A percentile compares a stretch with the other conserved stretches of the same genome.
Evolutionary conservation across 2,329 filamentous ascomycete species (phyloP).

Genomic region (Colletotrichum sp.): DNA sequence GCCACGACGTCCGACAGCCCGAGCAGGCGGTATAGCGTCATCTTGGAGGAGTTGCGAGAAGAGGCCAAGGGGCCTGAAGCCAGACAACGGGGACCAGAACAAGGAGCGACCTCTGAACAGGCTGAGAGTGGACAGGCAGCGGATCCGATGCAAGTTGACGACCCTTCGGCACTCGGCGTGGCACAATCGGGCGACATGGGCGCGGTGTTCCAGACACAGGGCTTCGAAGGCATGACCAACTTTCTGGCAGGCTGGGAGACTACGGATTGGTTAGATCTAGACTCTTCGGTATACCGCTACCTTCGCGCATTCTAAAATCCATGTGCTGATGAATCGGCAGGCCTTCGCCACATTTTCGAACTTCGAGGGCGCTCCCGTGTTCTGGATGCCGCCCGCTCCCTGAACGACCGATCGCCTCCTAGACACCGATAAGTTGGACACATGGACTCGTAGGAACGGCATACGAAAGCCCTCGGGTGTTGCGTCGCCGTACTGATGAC

Average conservation of each 20-base stretch:
- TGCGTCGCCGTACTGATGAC: not conserved
- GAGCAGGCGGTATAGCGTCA: slow-evolving; percentile 54
- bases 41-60: slow-evolving; percentile 54
- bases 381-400: slow-evolving; percentile 13
- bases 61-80: slow-evolving; percentile 30
- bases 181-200: slow-evolving; percentile 8
- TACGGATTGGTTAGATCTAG: slow-evolving; percentile 33
- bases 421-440: not conserved
- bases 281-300: slow-evolving; percentile 27
- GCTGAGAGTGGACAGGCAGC: not conserved
- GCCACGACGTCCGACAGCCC: slow-evolving; percentile 43
- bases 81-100: not conserved
- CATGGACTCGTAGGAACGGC: not conserved
- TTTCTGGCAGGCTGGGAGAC: slow-evolving; percentile 30
- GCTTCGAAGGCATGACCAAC: slow-evolving; percentile 17
- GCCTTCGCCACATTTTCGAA: slow-evolving; percentile 21
- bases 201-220: slow-evolving; percentile 5
- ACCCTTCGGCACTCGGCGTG: not conserved
- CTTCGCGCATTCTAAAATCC: not conserved
- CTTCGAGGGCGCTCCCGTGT: slow-evolving; percentile 13
- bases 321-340: slow-evolving; percentile 8
- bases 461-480: not conserved
- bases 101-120: not conserved
- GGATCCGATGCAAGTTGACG: not conserved
- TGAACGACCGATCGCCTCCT: not conserved